These are phyloP conservation scores for Salvia miltiorrhiza DNA, from an alignment of 257 asterid species.

Conservation along the genomic window DNA sequence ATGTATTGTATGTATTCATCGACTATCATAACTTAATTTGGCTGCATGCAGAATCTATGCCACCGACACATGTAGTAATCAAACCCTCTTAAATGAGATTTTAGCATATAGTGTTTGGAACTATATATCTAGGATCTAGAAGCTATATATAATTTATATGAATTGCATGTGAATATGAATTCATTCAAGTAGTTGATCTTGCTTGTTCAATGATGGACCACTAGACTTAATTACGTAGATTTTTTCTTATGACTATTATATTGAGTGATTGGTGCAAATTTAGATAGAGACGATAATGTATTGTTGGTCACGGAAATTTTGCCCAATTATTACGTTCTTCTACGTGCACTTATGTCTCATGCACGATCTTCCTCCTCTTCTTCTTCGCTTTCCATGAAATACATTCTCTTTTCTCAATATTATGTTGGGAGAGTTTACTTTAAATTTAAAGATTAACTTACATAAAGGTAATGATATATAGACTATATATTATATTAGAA, in stretches of 20 bases:
- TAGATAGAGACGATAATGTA: not conserved
- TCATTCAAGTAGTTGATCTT: not conserved
- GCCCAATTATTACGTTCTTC: too few species aligned
- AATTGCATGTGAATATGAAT: not conserved
- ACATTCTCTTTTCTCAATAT: too few species aligned
- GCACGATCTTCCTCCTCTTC: too few species aligned
- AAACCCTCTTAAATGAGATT: not conserved
- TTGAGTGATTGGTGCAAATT: not conserved
- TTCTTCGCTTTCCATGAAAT: too few species aligned
- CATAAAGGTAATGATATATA: too few species aligned
- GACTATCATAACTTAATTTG: not conserved
- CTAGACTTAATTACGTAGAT: not conserved
- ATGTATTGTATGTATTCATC: not conserved
- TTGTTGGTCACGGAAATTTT: not conserved
- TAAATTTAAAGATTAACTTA: too few species aligned
- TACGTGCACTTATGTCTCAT: too few species aligned
- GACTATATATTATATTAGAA: too few species aligned
- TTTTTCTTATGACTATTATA: not conserved
- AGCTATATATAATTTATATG: too few species aligned
- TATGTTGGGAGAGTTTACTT: too few species aligned
- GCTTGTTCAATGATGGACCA: not conserved
- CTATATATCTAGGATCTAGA: not conserved
- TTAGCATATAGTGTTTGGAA: not conserved
- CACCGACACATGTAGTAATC: not conserved
- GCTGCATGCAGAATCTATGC: not conserved